These are phyloP conservation scores for Alternaria gaisen DNA, from an alignment of 2,329 filamentous ascomycete species.

Conservation along the genomic window DNA sequence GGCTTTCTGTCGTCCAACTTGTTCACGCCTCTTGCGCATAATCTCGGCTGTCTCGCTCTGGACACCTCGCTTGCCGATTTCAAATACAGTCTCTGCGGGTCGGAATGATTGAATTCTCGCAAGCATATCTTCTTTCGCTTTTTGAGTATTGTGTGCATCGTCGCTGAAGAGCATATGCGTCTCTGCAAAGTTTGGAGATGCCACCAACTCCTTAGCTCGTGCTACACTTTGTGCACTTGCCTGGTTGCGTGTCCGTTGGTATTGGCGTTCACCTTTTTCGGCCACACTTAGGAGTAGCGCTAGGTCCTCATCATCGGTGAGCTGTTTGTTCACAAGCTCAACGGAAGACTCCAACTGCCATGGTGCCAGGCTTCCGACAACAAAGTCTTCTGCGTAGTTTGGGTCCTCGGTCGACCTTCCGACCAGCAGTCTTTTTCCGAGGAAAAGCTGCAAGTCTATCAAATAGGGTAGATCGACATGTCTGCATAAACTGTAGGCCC, in stretches of 20 bases:
- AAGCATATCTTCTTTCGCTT: conserved; percentile 83
- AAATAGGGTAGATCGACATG: conserved; percentile 91
- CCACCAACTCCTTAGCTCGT: conserved; percentile 79
- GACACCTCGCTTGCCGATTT: conserved; percentile 77
- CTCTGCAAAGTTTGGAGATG: conserved; percentile 74
- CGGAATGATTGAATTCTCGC: conserved; percentile 87
- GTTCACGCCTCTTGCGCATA: conserved; percentile 76
- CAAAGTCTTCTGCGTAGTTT: conserved; percentile 83
- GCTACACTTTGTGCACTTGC: conserved; percentile 92
- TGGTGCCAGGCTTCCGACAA: conserved; percentile 78
- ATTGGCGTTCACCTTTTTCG: conserved; percentile 89
- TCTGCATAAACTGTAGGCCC: conserved; percentile 91
- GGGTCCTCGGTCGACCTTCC: conserved; percentile 69
- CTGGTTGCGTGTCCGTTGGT: conserved; percentile 86
- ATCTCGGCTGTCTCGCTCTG: conserved; percentile 73
- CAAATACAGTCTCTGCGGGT: conserved; percentile 95
- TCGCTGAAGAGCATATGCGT: conserved; percentile 80
- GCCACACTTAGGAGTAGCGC: conserved; percentile 75
- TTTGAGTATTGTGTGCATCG: conserved; percentile 67
- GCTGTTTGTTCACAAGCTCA: conserved; percentile 83
- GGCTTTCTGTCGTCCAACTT: conserved; percentile 67
- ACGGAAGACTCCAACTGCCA: conserved; percentile 77
- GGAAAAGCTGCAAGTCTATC: conserved; percentile 91
- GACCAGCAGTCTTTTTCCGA: conserved; percentile 82
- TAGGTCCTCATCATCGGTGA: conserved; percentile 80